Percentiles rank a stretch among this genome's conserved stretches.
These are phyloP conservation scores for Trametes villosa DNA, from an alignment of 768 basidiomycete species.

Conservation along the genomic window DNA sequence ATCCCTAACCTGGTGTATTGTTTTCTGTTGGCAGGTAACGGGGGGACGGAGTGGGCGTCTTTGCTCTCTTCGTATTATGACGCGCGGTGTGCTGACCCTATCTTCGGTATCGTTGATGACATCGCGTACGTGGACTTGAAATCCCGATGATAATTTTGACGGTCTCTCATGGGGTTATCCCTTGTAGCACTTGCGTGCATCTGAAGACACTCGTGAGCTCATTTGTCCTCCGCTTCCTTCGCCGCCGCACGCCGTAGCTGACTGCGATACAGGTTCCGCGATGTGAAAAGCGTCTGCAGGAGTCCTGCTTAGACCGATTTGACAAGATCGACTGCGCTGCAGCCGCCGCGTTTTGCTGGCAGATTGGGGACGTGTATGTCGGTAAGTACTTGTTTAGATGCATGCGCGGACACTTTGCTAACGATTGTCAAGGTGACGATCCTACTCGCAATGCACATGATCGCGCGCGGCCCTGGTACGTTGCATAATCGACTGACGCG, in stretches of 20 bases:
- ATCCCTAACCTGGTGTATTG: background rate
- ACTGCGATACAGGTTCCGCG: conserved; percentile 43
- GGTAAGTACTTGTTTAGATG: conserved; percentile 27
- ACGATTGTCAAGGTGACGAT: background rate
- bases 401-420: no score
- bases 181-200: conserved; percentile 41
- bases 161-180: no score
- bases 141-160: background rate
- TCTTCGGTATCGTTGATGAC: conserved; percentile 49
- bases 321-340: conserved; percentile 50
- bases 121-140: conserved; percentile 42
- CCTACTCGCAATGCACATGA: conserved; percentile 13
- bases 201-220: conserved; percentile 47
- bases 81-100: conserved; percentile 54
- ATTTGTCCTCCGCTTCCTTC: background rate
- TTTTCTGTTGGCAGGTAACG: conserved; percentile 42
- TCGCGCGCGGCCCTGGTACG: conserved; percentile 16
- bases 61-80: conserved; percentile 51
- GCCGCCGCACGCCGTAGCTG: background rate
- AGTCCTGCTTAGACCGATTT: conserved; percentile 47
- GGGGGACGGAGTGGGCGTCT: conserved; percentile 44
- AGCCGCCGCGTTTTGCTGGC: conserved; percentile 45
- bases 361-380: conserved; percentile 32
- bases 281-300: conserved; percentile 45
- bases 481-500: background rate